Percentiles rank a stretch among this genome's conserved stretches.
phyloP scores from a whole-genome alignment of 2,329 filamentous ascomycete genomes.

The Alternaria sp. region DNA sequence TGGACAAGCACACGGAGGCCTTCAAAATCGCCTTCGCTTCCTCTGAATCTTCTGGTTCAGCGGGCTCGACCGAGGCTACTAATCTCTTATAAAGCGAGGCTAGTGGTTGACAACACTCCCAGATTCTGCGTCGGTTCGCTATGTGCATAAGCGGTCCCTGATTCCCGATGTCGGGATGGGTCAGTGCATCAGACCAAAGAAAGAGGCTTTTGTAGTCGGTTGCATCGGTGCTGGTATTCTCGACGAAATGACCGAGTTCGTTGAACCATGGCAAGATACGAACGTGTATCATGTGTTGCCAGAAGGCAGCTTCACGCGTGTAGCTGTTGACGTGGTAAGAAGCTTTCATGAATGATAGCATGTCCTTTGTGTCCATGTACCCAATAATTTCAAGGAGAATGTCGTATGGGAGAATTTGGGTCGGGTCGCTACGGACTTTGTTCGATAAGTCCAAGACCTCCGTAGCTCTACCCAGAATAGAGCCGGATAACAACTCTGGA shows the following conservation, averaged over 20 bases:
- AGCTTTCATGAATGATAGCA: conserved; percentile 21
- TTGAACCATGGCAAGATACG: conserved; percentile 28
- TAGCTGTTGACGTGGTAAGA: conserved; percentile 20
- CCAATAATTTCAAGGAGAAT: conserved; percentile 19
- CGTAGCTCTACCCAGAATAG: conserved; percentile 6
- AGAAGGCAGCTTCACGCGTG: conserved; percentile 20
- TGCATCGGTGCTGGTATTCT: conserved; percentile 1
- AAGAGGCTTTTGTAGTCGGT: conserved; percentile 30
- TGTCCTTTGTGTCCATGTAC: conserved; percentile 12
- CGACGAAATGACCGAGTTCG: conserved; percentile 9
- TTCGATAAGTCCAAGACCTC: background rate
- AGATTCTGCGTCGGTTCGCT: conserved; percentile 47
- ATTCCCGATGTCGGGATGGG: conserved; percentile 27
- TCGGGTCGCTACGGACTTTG: conserved; percentile 24
- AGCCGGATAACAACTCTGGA: conserved; percentile 16
- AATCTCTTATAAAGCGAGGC: conserved; percentile 11
- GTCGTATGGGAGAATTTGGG: conserved; percentile 23
- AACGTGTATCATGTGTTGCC: conserved; percentile 23
- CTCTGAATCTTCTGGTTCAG: conserved; percentile 1
- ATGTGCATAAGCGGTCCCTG: conserved; percentile 38
- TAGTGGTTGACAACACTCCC: conserved; percentile 23
- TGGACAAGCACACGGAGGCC: conserved; percentile 5
- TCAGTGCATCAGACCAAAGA: conserved; percentile 33
- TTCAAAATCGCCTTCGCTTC: conserved; percentile 20
- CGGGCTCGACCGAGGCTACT: background rate